Percentiles rank a stretch among this genome's conserved stretches.
These are phyloP conservation scores for Paramyrothecium roridum DNA, from an alignment of 2,329 filamentous ascomycete species.

Conservation along the genomic window DNA sequence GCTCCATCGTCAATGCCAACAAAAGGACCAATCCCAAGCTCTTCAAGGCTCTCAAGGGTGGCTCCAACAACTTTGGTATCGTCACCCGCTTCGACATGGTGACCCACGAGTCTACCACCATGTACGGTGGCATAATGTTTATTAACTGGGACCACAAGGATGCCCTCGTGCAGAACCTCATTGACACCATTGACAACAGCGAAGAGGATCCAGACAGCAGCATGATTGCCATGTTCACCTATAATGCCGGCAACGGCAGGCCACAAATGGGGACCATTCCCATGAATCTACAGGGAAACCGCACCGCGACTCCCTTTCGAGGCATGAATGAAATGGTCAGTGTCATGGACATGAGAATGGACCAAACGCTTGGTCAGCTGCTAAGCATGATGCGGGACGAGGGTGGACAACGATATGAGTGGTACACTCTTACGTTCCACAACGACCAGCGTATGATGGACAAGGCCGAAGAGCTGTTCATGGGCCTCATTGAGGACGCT, in stretches of 20 bases:
- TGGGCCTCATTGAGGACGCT: neutral
- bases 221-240: neutral
- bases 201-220: neutral
- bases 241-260: neutral
- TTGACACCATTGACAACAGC: neutral
- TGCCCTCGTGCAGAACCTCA: neutral
- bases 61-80: neutral
- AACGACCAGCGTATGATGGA: neutral
- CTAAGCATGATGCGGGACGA: neutral
- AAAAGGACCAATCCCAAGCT: neutral
- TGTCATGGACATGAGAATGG: neutral
- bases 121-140: neutral
- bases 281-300: neutral
- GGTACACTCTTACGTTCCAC: neutral
- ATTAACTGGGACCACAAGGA: neutral
- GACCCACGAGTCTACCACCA: neutral
- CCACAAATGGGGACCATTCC: neutral
- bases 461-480: neutral
- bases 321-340: neutral
- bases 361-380: neutral
- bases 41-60: neutral
- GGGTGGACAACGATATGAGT: neutral
- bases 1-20: neutral
- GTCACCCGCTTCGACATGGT: neutral
- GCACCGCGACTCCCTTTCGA: neutral